These are phyloP conservation scores for Babjeviella inositovora DNA, from an alignment of 805 yeast genomes.

Conservation along the genomic window DNA sequence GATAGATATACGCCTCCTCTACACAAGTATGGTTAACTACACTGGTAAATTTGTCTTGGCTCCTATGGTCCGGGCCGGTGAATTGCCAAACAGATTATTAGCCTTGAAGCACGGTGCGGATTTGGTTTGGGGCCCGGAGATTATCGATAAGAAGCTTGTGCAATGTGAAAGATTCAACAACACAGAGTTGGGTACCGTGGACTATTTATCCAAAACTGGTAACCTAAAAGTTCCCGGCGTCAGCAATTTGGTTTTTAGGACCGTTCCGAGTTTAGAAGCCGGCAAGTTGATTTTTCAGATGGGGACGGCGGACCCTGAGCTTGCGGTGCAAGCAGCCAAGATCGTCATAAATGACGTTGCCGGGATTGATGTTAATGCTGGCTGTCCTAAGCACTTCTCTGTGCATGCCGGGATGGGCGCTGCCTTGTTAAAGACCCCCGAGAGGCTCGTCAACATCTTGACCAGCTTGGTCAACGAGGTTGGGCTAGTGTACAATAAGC, in stretches of 20 bases:
- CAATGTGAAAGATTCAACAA: constrained; percentile 55
- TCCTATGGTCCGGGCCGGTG: constrained; percentile 96
- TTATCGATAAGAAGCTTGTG: constrained; percentile 71
- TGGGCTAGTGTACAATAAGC: constrained; percentile 61
- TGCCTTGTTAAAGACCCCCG: constrained; percentile 74
- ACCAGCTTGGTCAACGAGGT: constrained; percentile 56
- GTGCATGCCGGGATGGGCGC: constrained; percentile 98
- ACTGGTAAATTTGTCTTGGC: constrained; percentile 75
- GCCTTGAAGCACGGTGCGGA: constrained; percentile 83
- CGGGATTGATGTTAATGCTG: constrained; percentile 89
- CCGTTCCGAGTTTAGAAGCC: constrained; percentile 45
- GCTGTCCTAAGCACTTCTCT: constrained; percentile 94
- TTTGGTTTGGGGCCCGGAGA: constrained; percentile 93
- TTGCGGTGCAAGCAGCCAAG: constrained; percentile 81
- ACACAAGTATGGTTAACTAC: constrained; percentile 38
- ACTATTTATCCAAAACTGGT: constrained; percentile 27
- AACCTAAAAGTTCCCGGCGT: constrained; percentile 26
- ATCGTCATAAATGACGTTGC: constrained; percentile 75
- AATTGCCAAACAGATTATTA: constrained; percentile 74
- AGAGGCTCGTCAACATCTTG: constrained; percentile 54
- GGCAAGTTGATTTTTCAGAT: constrained; percentile 70
- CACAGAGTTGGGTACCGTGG: constrained; percentile 37
- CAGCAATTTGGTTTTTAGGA: constrained; percentile 54
- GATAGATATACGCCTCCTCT: background rate
- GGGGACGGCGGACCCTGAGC: constrained; percentile 71